These are phyloP conservation scores for Lithospermum erythrorhizon DNA, from an alignment of 257 asterid genomes.

Conservation along the genomic window DNA sequence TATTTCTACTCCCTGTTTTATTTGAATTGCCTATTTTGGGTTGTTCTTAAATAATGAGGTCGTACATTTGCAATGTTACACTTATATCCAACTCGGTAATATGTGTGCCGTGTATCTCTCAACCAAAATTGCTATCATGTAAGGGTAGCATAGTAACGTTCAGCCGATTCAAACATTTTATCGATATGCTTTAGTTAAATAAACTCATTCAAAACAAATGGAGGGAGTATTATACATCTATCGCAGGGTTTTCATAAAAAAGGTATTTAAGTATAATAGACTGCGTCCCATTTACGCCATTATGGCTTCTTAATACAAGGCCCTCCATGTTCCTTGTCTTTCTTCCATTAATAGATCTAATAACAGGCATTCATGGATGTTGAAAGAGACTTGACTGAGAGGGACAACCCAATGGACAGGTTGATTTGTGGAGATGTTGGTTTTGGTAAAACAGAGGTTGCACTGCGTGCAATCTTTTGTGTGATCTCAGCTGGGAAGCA, in stretches of 20 bases:
- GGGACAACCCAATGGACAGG: constrained; percentile 92
- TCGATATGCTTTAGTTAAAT: not conserved
- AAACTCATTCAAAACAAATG: too few species aligned
- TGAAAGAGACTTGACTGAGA: constrained; percentile 80
- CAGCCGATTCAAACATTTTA: not conserved
- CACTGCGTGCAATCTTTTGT: constrained; percentile 88
- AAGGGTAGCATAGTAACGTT: not conserved
- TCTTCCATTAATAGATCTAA: constrained; percentile 25
- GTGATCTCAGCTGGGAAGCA: constrained; percentile 88
- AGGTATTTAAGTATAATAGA: too few species aligned
- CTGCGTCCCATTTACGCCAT: not conserved
- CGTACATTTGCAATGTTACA: too few species aligned
- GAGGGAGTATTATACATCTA: too few species aligned
- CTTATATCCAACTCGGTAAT: too few species aligned
- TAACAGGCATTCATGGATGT: constrained; percentile 86
- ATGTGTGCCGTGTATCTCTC: not conserved
- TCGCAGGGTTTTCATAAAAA: too few species aligned
- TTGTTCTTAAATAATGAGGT: too few species aligned
- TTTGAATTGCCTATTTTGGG: not conserved
- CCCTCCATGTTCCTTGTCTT: not conserved
- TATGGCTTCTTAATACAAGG: not conserved
- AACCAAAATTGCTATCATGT: not conserved
- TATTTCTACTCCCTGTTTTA: constrained; percentile 7
- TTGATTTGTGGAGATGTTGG: constrained; percentile 99
- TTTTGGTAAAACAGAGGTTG: constrained; percentile 98